Conservation (phyloP, 139 green algal genomes). For the Monoraphidium neglectum region DNA sequence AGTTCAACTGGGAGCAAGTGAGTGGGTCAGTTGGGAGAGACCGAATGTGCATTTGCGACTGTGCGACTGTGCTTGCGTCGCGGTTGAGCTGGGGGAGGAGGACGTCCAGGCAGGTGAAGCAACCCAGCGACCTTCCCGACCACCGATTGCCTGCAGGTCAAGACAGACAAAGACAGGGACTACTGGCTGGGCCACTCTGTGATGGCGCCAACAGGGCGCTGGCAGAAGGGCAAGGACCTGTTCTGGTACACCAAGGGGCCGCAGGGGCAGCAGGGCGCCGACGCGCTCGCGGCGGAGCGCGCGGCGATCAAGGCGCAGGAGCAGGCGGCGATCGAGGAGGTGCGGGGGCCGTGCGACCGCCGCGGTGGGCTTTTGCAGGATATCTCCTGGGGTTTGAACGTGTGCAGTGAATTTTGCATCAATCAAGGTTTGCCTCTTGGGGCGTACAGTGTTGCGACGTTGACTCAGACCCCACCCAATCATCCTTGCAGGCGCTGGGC, state of each 20-base stretch:
- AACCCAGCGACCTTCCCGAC: no score
- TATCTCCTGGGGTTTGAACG: no score
- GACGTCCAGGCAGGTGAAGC: no score
- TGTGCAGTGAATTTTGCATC: no score
- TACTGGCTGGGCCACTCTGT: slow-evolving; percentile 36
- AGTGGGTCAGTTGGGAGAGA: no score
- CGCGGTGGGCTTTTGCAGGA: not conserved
- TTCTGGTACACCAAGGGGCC: slow-evolving; percentile 28
- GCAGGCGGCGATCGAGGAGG: slow-evolving; percentile 28
- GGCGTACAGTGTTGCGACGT: not conserved
- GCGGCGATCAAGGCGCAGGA: slow-evolving; percentile 15
- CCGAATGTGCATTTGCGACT: no score
- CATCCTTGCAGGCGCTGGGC: slow-evolving; percentile 10
- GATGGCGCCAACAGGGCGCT: slow-evolving; percentile 30
- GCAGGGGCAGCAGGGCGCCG: not conserved
- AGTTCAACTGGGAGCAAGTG: slow-evolving; percentile 41
- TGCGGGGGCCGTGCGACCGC: not conserved
- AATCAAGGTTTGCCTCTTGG: no score
- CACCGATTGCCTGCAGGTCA: no score
- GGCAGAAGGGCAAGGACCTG: slow-evolving; percentile 36
- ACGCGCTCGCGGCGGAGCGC: slow-evolving; percentile 1
- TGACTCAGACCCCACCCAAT: not conserved
- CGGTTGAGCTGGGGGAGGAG: no score
- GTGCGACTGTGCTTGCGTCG: no score
- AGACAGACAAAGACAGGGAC: slow-evolving; percentile 30